A percentile compares a stretch with the other conserved stretches of the same genome.
phyloP scores from a whole-genome alignment of 148 eudicot species.

The Rhododendron henanense region DNA sequence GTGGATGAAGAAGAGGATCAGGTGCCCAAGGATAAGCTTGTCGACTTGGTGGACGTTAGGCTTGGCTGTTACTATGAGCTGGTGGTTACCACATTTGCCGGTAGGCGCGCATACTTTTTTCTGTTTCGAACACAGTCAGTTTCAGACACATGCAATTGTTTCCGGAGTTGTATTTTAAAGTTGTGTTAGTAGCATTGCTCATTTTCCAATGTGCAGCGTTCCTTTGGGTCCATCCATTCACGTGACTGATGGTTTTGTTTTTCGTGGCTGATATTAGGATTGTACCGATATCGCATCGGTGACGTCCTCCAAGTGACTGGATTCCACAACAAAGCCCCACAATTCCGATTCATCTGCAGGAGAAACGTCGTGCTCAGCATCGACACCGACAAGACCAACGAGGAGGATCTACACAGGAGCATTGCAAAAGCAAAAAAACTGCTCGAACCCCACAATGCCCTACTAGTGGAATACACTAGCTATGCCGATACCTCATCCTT shows the following conservation, averaged over 20 bases:
- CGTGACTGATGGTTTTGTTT: background rate
- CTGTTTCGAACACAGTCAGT: background rate
- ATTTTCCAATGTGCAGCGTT: no score
- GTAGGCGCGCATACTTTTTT: slow-evolving; percentile 17
- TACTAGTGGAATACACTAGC: slow-evolving; percentile 70
- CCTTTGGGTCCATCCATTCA: no score
- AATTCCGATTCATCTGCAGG: slow-evolving; percentile 73
- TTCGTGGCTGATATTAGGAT: slow-evolving; percentile 27
- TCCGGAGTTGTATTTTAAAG: no score
- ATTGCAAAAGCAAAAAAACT: slow-evolving; percentile 51
- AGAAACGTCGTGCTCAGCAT: slow-evolving; percentile 71
- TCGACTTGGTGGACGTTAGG: slow-evolving; percentile 50
- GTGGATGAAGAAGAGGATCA: slow-evolving; percentile 39
- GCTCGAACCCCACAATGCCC: slow-evolving; percentile 44
- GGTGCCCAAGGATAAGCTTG: slow-evolving; percentile 34
- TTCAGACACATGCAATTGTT: background rate
- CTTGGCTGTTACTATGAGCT: slow-evolving; percentile 62
- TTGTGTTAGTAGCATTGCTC: background rate
- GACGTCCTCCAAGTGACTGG: slow-evolving; percentile 79
- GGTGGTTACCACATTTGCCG: slow-evolving; percentile 77
- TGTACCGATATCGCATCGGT: slow-evolving; percentile 64
- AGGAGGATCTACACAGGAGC: slow-evolving; percentile 67
- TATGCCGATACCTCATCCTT: slow-evolving; percentile 54
- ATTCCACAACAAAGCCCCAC: slow-evolving; percentile 69
- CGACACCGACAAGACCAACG: slow-evolving; percentile 72